Percentiles rank a stretch among this genome's conserved stretches.
Evolutionary conservation across 148 eudicot genomes (phyloP).

Genomic region (Spergularia marina): DNA sequence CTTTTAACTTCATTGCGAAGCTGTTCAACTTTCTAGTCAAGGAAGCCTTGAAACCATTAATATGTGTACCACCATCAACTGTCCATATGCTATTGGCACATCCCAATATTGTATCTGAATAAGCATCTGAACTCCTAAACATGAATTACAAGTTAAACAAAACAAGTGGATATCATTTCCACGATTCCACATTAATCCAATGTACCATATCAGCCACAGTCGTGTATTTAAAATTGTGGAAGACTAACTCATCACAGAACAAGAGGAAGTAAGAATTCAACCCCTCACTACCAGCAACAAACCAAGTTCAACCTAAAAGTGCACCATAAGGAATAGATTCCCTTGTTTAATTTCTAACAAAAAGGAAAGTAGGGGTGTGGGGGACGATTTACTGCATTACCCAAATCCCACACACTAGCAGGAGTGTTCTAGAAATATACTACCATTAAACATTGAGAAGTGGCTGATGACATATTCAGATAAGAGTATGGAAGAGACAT

Average conservation of each 20-base stretch:
- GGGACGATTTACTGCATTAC: background rate
- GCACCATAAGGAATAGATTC: too few species aligned
- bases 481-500: conserved; percentile 18
- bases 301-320: background rate
- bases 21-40: conserved; percentile 83
- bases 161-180: background rate
- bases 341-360: background rate
- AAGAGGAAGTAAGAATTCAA: background rate
- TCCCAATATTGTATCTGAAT: conserved; percentile 86
- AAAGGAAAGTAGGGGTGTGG: background rate
- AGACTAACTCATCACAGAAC: too few species aligned
- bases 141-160: conserved; percentile 1
- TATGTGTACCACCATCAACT: conserved; percentile 95
- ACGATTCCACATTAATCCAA: background rate
- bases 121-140: conserved; percentile 92
- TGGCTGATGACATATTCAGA: background rate
- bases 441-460: background rate
- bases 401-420: background rate
- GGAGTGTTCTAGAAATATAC: background rate
- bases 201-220: conserved; percentile 1
- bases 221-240: background rate
- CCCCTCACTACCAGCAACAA: background rate
- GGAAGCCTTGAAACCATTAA: conserved; percentile 86
- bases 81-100: conserved; percentile 98
- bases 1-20: conserved; percentile 73